A percentile compares a stretch with the other conserved stretches of the same genome.
Evolutionary conservation across 768 basidiomycete species (phyloP).

Genomic region (Boletus pseudopeckii): DNA sequence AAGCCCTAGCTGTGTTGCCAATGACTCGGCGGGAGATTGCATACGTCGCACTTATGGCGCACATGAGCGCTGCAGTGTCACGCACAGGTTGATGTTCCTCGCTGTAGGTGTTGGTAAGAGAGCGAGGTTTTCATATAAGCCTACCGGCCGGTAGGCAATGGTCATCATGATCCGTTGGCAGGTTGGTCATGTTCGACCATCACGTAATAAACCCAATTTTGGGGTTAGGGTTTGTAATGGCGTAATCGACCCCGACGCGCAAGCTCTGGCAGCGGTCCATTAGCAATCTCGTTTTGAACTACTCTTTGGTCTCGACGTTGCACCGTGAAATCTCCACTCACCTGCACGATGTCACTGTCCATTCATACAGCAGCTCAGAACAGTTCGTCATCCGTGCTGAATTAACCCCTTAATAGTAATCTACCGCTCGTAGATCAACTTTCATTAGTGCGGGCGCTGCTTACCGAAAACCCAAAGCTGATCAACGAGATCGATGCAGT

Average conservation of each 20-base stretch:
- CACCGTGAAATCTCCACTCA: not conserved
- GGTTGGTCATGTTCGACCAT: not conserved
- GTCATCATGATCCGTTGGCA: too few relatives aligned
- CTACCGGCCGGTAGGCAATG: too few relatives aligned
- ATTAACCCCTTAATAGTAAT: not conserved
- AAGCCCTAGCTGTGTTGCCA: slow-evolving; percentile 8
- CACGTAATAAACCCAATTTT: slow-evolving; percentile 13
- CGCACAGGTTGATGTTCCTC: not conserved
- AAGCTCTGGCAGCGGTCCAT: not conserved
- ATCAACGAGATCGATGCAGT: slow-evolving; percentile 66
- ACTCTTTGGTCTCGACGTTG: not conserved
- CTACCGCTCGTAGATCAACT: slow-evolving; percentile 53
- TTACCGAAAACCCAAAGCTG: slow-evolving; percentile 57
- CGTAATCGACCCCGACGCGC: slow-evolving; percentile 8
- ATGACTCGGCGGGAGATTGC: not conserved
- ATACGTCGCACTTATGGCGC: not conserved
- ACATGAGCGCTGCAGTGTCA: not conserved
- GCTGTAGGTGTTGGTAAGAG: not conserved
- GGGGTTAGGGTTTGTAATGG: slow-evolving; percentile 23
- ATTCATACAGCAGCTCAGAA: slow-evolving; percentile 70
- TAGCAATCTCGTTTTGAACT: not conserved
- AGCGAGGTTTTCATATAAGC: not conserved
- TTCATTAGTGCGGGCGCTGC: slow-evolving; percentile 61
- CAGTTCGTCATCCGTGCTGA: slow-evolving; percentile 34
- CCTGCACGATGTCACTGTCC: slow-evolving; percentile 38